Percentiles rank a stretch among this genome's conserved stretches.
These are phyloP conservation scores for Stereum hirsutum DNA, from an alignment of 1,284 basidiomycete genomes.

Conservation along the genomic window DNA sequence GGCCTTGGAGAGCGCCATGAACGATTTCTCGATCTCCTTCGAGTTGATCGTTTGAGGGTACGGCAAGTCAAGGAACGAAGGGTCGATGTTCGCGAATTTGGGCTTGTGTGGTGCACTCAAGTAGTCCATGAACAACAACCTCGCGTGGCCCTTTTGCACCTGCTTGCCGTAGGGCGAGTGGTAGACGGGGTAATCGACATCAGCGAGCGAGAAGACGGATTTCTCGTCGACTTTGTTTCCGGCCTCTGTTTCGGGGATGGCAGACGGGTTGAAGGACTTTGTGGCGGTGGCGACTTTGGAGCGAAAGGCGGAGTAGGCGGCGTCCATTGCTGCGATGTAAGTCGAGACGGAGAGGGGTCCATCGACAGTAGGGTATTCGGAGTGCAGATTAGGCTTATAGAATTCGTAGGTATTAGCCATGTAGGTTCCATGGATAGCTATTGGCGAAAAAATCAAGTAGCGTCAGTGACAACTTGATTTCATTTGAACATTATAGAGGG, in stretches of 20 bases:
- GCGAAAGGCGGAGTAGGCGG: slow-evolving; percentile 82
- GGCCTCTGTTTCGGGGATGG: slow-evolving; percentile 6
- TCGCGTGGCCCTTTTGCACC: slow-evolving; percentile 14
- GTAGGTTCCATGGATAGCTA: slow-evolving; percentile 94
- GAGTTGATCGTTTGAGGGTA: slow-evolving; percentile 77
- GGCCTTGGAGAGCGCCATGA: slow-evolving; percentile 66
- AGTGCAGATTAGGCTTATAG: slow-evolving; percentile 91
- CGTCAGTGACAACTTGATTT: no score
- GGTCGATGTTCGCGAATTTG: slow-evolving; percentile 70
- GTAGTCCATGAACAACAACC: slow-evolving; percentile 80
- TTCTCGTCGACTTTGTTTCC: slow-evolving; percentile 12
- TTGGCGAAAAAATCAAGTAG: no score
- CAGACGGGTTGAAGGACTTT: slow-evolving; percentile 7
- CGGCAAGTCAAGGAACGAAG: slow-evolving; percentile 57
- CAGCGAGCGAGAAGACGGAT: slow-evolving; percentile 12
- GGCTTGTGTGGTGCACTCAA: slow-evolving; percentile 67
- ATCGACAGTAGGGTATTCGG: slow-evolving; percentile 95
- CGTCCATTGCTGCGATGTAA: slow-evolving; percentile 92
- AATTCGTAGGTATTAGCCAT: slow-evolving; percentile 99
- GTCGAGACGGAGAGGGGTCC: slow-evolving; percentile 94
- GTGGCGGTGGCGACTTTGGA: slow-evolving; percentile 53
- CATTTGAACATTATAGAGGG: no score
- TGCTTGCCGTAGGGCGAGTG: slow-evolving; percentile 15
- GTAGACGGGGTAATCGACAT: slow-evolving; percentile 14
- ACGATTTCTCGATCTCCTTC: slow-evolving; percentile 94